phyloP scores from a whole-genome alignment of 2,329 filamentous ascomycete genomes.

The Decorospora gaudefroyi region DNA sequence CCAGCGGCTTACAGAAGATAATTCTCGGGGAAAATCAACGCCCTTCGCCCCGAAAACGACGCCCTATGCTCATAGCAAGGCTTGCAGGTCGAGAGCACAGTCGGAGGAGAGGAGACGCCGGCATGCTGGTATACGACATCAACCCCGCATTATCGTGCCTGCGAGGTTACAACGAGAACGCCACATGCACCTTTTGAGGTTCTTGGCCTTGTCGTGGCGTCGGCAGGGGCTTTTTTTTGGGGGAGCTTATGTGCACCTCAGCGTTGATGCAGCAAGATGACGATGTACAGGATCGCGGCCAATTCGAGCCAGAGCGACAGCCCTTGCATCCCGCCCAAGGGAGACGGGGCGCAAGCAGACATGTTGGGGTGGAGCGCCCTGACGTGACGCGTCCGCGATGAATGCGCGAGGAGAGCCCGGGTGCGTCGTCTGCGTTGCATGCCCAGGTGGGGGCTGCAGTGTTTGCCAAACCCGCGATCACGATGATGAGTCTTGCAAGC shows the following conservation, averaged over 20 bases:
- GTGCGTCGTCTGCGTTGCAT: not conserved
- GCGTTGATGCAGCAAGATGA: conserved; percentile 31
- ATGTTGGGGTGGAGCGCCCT: conserved; percentile 8
- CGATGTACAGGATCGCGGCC: conserved; percentile 24
- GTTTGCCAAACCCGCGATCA: not conserved
- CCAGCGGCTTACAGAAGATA: no score
- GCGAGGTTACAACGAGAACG: conserved; percentile 17
- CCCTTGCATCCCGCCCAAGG: conserved; percentile 15
- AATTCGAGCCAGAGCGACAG: not conserved
- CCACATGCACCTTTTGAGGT: conserved; percentile 16
- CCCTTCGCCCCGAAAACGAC: no score
- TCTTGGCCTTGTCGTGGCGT: conserved; percentile 24
- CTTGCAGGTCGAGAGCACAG: conserved; percentile 17
- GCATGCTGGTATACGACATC: conserved; percentile 28
- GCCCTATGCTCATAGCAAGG: no score
- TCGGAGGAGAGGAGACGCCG: conserved; percentile 19
- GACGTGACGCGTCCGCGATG: conserved; percentile 19
- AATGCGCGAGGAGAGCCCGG: not conserved
- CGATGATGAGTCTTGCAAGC: not conserved
- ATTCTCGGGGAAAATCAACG: no score
- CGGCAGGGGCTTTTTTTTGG: conserved; percentile 33
- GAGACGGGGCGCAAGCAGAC: conserved; percentile 8
- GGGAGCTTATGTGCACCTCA: conserved; percentile 37
- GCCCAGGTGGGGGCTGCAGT: not conserved
- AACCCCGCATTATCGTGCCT: conserved; percentile 33